Percentiles rank a stretch among this genome's conserved stretches.
phyloP scores from a whole-genome alignment of 148 eudicot genomes.

The Rhododendron simsii region DNA sequence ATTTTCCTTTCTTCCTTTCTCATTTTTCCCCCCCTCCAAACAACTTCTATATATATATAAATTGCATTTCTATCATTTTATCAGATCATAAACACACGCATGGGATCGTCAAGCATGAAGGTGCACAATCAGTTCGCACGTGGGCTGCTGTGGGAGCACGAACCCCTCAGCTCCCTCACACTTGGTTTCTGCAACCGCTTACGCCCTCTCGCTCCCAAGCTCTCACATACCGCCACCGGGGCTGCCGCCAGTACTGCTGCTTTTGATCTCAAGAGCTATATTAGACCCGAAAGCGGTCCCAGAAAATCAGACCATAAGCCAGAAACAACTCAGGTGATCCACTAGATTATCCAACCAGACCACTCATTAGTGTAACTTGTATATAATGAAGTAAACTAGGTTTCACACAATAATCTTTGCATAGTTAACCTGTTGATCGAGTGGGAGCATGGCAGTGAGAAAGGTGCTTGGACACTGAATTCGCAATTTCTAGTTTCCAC shows the following conservation, averaged over 20 bases:
- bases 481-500: too few relatives aligned
- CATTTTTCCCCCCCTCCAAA: background rate
- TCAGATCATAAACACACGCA: constrained; percentile 14
- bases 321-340: constrained; percentile 33
- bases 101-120: constrained; percentile 67
- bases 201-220: constrained; percentile 75
- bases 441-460: too few relatives aligned
- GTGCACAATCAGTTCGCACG: constrained; percentile 68
- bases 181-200: constrained; percentile 74
- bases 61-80: background rate
- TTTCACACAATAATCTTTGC: too few relatives aligned
- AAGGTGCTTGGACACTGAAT: too few relatives aligned
- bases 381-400: background rate
- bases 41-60: constrained; percentile 7
- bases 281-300: constrained; percentile 55
- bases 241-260: background rate
- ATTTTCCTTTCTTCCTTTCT: background rate
- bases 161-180: constrained; percentile 41
- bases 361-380: background rate
- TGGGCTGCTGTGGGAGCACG: constrained; percentile 69
- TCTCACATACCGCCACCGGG: constrained; percentile 10
- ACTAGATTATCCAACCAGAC: background rate
- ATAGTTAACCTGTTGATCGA: too few relatives aligned
- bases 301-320: constrained; percentile 30
- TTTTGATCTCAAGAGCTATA: constrained; percentile 92